phyloP scores from a whole-genome alignment of 805 yeast genomes.

The Torulaspora gathmanii region DNA sequence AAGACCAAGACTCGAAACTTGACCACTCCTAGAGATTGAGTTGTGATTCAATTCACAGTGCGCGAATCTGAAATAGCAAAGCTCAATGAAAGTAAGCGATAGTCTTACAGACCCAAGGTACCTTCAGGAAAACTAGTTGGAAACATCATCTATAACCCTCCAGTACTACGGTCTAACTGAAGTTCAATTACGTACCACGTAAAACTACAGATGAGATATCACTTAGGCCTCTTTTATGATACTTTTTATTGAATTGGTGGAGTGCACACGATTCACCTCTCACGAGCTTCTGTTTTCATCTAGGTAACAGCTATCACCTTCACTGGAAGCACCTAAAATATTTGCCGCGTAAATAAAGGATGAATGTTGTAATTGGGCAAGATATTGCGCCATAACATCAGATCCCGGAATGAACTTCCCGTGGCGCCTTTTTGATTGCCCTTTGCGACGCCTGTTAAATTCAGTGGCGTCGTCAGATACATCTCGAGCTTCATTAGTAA shows the following conservation, averaged over 20 bases:
- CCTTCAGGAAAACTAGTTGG: not conserved
- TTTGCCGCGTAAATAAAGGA: slow-evolving; percentile 49
- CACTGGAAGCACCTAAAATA: slow-evolving; percentile 49
- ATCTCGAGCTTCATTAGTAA: slow-evolving; percentile 4
- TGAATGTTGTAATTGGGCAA: slow-evolving; percentile 68
- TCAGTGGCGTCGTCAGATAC: slow-evolving; percentile 1
- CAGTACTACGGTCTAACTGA: not conserved
- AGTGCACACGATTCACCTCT: not conserved
- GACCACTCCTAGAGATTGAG: too few relatives aligned
- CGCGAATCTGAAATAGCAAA: too few relatives aligned
- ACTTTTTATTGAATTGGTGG: not conserved
- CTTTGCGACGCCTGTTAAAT: slow-evolving; percentile 3
- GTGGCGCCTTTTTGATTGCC: slow-evolving; percentile 7
- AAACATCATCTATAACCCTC: not conserved
- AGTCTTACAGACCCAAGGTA: too few relatives aligned
- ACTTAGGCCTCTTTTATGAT: not conserved
- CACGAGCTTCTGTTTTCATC: slow-evolving; percentile 14
- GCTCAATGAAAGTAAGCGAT: too few relatives aligned
- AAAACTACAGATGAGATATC: not conserved
- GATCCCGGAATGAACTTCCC: slow-evolving; percentile 48
- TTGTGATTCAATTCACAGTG: too few relatives aligned
- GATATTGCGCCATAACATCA: slow-evolving; percentile 72
- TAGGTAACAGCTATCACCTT: slow-evolving; percentile 23
- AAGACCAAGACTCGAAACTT: too few relatives aligned
- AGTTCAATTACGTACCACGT: not conserved